Conservation (phyloP, 2,329 filamentous ascomycete genomes). For the Arachnomyces sp. region DNA sequence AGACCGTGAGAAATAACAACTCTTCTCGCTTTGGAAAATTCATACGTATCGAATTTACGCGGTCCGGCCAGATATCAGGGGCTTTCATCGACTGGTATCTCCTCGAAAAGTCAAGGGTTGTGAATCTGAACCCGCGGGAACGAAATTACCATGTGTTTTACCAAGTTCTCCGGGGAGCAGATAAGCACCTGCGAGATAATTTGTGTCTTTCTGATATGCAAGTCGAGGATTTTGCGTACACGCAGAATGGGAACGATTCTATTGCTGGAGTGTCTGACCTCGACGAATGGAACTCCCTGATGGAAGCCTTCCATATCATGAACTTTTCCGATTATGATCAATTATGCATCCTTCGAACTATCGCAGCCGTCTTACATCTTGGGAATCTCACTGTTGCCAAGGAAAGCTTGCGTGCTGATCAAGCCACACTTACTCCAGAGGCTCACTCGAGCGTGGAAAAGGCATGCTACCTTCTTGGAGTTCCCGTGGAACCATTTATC, state of each 20-base stretch:
- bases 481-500: constrained; percentile 74
- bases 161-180: constrained; percentile 80
- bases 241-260: constrained; percentile 78
- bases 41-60: constrained; percentile 90
- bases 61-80: constrained; percentile 80
- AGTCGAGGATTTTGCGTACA: constrained; percentile 86
- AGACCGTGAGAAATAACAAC: constrained; percentile 96
- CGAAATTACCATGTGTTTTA: constrained; percentile 98
- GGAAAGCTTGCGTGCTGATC: constrained; percentile 83
- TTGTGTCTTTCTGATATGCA: constrained; percentile 67
- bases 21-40: constrained; percentile 98
- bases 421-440: constrained; percentile 72
- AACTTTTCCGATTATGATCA: constrained; percentile 83
- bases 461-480: constrained; percentile 76
- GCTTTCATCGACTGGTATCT: constrained; percentile 99
- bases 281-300: constrained; percentile 79
- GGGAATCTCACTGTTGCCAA: constrained; percentile 86
- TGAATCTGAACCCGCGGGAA: constrained; percentile 77
- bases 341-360: constrained; percentile 68
- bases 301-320: constrained; percentile 94
- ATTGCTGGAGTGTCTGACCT: constrained; percentile 84
- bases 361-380: constrained; percentile 85
- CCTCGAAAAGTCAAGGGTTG: constrained; percentile 94
- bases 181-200: constrained; percentile 61
- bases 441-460: constrained; percentile 65